Evolutionary conservation across 805 yeast genomes (phyloP).

Genomic region (Isabelozyma pseudorhagii): DNA sequence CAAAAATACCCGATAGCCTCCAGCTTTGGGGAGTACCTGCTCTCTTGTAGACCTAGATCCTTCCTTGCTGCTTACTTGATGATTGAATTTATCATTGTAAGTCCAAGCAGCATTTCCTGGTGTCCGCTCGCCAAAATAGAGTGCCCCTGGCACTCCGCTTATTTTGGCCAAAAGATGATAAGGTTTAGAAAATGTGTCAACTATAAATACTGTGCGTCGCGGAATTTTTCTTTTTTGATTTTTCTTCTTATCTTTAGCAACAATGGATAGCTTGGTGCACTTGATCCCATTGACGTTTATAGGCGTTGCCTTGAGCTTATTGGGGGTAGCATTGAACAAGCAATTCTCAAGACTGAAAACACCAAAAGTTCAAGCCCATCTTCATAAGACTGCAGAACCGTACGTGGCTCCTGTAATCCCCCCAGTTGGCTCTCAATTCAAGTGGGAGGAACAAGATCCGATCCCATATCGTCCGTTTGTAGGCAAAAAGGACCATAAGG

Average conservation of each 20-base stretch:
- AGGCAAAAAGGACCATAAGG: conserved; percentile 32
- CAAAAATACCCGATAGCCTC: no score
- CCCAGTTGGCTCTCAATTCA: conserved; percentile 33
- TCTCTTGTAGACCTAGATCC: no score
- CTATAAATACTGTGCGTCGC: no score
- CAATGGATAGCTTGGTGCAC: not conserved
- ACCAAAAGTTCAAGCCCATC: not conserved
- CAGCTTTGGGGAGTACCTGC: no score
- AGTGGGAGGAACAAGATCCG: conserved; percentile 46
- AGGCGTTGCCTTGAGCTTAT: not conserved
- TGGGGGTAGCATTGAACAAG: not conserved
- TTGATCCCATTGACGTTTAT: not conserved
- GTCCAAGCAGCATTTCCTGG: no score
- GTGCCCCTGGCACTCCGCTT: no score
- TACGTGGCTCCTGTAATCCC: conserved; percentile 1
- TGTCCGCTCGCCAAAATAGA: no score
- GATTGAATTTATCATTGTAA: no score
- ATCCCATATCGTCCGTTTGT: conserved; percentile 36
- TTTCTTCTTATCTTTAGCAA: not conserved
- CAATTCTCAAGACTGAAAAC: not conserved
- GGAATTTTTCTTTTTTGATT: no score
- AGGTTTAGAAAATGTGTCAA: no score
- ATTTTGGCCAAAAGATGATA: no score
- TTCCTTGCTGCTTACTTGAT: no score
- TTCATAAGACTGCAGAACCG: not conserved